Percentiles rank a stretch among this genome's conserved stretches.
Conservation (phyloP, 1,139 yeast species). For the Pichia inconspicua region DNA sequence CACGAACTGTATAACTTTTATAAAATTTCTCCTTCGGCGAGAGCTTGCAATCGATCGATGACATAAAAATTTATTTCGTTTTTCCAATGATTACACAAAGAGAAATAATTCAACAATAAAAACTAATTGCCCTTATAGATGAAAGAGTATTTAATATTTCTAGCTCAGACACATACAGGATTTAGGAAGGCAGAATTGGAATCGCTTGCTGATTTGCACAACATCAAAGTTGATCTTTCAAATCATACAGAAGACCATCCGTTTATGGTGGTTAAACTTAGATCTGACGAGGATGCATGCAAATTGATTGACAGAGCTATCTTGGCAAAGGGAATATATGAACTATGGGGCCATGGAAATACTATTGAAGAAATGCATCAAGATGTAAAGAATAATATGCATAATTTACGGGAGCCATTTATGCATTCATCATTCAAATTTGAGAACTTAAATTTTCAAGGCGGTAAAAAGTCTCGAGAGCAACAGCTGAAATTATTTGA, state of each 20-base stretch:
- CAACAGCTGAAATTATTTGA: constrained; percentile 63
- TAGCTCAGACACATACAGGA: constrained; percentile 77
- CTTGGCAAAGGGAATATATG: constrained; percentile 69
- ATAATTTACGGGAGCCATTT: constrained; percentile 28
- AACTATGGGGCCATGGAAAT: constrained; percentile 71
- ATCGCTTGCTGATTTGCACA: constrained; percentile 64
- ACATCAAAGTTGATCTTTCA: constrained; percentile 51
- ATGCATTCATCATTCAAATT: constrained; percentile 58
- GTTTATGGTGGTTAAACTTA: constrained; percentile 59
- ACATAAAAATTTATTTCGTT: too few species aligned
- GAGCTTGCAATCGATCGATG: background rate
- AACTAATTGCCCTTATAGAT: constrained; percentile 21
- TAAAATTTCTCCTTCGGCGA: too few species aligned
- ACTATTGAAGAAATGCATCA: constrained; percentile 51
- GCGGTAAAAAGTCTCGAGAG: constrained; percentile 41
- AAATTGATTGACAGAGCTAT: constrained; percentile 61
- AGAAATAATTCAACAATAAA: background rate
- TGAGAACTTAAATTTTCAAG: constrained; percentile 70
- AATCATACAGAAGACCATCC: constrained; percentile 57
- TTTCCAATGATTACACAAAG: background rate
- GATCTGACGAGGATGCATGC: constrained; percentile 58
- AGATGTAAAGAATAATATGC: constrained; percentile 35
- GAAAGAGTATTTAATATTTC: constrained; percentile 61
- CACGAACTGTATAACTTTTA: background rate
- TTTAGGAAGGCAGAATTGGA: constrained; percentile 80